These are phyloP conservation scores for Colletotrichum caudatum DNA, from an alignment of 2,329 filamentous ascomycete genomes.

Conservation along the genomic window DNA sequence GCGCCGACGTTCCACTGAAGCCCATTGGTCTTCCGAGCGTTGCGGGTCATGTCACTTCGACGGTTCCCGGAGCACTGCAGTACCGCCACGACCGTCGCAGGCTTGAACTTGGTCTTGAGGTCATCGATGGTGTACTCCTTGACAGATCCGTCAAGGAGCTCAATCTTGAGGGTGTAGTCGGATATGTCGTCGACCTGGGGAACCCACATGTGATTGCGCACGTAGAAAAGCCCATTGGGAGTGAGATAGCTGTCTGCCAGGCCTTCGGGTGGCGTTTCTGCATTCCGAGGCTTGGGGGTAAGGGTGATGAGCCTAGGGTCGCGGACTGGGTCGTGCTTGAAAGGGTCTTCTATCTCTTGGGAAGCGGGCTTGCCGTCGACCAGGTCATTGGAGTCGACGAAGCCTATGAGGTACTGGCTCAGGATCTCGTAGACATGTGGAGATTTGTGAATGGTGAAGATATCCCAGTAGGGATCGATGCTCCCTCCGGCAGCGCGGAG, in stretches of 20 bases:
- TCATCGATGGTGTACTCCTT: conserved; percentile 66
- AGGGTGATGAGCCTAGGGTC: conserved; percentile 64
- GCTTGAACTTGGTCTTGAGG: conserved; percentile 63
- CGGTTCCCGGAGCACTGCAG: conserved; percentile 73
- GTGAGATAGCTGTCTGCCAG: conserved; percentile 65
- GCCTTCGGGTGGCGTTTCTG: conserved; percentile 66
- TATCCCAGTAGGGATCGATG: conserved; percentile 77
- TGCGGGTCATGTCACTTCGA: conserved; percentile 68
- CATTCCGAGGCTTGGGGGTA: conserved; percentile 70
- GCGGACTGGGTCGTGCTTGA: conserved; percentile 64
- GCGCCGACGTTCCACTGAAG: conserved; percentile 71
- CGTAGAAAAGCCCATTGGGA: conserved; percentile 53
- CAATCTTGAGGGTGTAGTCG: conserved; percentile 63
- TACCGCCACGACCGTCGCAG: conserved; percentile 64
- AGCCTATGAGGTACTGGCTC: conserved; percentile 73
- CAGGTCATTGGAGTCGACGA: conserved; percentile 69
- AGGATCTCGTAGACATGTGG: conserved; percentile 74
- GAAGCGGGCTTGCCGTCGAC: conserved; percentile 66
- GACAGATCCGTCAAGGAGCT: conserved; percentile 66
- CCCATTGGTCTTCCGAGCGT: conserved; percentile 63
- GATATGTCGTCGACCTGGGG: conserved; percentile 58
- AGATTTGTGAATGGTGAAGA: conserved; percentile 76
- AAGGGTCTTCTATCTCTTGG: conserved; percentile 71
- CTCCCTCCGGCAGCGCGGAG: conserved; percentile 73
- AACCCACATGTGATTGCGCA: conserved; percentile 74